Evolutionary conservation across 768 basidiomycete species (phyloP), one percentile per base, ranked within the genome.

Genomic region (Pleurotus cornucopiae): DNA sequence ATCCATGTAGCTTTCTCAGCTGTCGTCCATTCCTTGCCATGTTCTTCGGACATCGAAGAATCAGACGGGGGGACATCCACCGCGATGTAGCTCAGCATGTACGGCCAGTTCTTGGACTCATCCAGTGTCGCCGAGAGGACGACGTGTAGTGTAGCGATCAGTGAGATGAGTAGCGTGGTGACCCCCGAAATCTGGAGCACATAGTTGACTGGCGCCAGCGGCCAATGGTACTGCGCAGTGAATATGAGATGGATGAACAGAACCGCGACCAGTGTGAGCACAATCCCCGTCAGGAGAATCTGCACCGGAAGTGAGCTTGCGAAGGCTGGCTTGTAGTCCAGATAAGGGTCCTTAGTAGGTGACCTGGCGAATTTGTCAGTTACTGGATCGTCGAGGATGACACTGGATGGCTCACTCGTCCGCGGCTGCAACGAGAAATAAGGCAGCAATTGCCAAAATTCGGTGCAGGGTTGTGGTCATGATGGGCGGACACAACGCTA

Each of bases 201-300:
- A 70, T 91, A 99, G 73, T 99, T 99, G 64, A 91, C 81, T 5
- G 87, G 89, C 0, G 94, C 93, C 40, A 99, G 85, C 0, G 94
- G 92, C 81, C 89, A 91, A 69, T 99, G 97, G 61, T 96, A 98
- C 67, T 96, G 93, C 0, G 88, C 89, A 4, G 97, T 98, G 73
- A 99, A 97, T 40, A 94, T 69, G 61, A 99, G 85, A 62, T 98
- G 94, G 56, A 97, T 84, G 63, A 97, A 78, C 43, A 99, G 85
- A 16, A 96, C 88, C 45, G 80, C 76, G 45, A 90, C 82, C 58
- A 98, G 83, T 7, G 96, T 91, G 59, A 96, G 73, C 4, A 92
- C 83, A 59, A 97, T 81, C 46, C 93, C 93, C 1, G 84, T 86
- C 52, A 96, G 73, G 57, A 97, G 79, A 49, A 98, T 83, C 65